Percentiles rank a stretch among this genome's conserved stretches.
Conservation (phyloP, 2,329 filamentous ascomycete species). For the Lachnellula subtilissima region DNA sequence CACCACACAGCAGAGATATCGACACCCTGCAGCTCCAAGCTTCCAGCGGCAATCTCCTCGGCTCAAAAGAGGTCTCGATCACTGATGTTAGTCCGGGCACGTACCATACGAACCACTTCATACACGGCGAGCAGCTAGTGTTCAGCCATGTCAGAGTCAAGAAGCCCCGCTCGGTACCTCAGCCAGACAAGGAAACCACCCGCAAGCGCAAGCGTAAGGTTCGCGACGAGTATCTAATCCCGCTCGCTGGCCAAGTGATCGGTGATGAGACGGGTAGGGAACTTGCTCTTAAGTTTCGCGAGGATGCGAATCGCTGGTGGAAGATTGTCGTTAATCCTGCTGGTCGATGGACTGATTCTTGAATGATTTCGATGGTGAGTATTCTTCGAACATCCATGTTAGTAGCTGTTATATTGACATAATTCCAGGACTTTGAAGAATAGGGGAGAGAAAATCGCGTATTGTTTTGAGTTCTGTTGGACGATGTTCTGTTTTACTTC, state of each 20-base stretch:
- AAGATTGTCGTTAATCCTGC: not conserved
- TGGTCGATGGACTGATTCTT: not conserved
- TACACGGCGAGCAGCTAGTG: not conserved
- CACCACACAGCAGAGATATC: not conserved
- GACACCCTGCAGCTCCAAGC: not conserved
- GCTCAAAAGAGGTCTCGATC: not conserved
- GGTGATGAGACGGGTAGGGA: not conserved
- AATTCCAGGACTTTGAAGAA: too few relatives aligned
- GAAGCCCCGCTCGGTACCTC: not conserved
- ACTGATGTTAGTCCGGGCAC: not conserved
- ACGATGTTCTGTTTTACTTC: too few relatives aligned
- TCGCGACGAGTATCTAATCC: not conserved
- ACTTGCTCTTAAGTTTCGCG: not conserved
- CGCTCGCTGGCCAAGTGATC: not conserved
- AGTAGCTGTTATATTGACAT: not conserved
- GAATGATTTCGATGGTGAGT: not conserved
- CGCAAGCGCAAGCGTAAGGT: not conserved
- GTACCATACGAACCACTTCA: not conserved
- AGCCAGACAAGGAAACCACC: not conserved
- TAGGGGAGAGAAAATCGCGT: too few relatives aligned
- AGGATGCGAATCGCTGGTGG: constrained; percentile 2
- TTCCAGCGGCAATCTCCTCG: not conserved
- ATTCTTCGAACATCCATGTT: not conserved
- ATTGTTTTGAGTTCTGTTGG: too few relatives aligned
- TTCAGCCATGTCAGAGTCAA: not conserved